phyloP scores from a whole-genome alignment of 2,329 filamentous ascomycete genomes.

The Trichoderma arundinaceum region DNA sequence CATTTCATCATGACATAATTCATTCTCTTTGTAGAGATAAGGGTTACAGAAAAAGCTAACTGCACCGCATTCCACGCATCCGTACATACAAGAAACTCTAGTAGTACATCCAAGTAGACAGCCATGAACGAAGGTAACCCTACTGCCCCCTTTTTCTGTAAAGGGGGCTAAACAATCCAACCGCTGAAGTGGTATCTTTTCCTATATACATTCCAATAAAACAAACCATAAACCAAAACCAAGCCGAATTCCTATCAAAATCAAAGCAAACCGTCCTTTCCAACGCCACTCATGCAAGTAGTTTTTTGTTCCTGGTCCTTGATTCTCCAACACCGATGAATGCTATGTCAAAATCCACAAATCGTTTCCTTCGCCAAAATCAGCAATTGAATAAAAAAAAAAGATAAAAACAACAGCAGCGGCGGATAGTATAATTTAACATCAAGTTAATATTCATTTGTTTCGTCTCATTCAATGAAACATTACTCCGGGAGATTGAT shows the following conservation, averaged over 20 bases:
- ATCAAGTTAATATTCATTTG: not conserved
- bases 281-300: constrained; percentile 31
- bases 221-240: constrained; percentile 9
- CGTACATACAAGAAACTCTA: constrained; percentile 16
- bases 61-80: constrained; percentile 3
- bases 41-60: not conserved
- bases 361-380: not conserved
- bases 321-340: constrained; percentile 16
- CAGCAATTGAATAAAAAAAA: not conserved
- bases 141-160: not conserved
- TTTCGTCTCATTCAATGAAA: constrained; percentile 40
- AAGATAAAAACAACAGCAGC: not conserved
- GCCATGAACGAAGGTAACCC: constrained; percentile 1
- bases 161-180: not conserved
- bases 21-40: constrained; percentile 10
- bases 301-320: not conserved
- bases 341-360: constrained; percentile 21
- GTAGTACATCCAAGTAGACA: constrained; percentile 17
- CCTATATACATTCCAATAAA: constrained; percentile 4
- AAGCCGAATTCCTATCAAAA: not conserved
- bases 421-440: not conserved
- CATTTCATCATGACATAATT: constrained; percentile 26
- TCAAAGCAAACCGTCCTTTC: constrained; percentile 4
- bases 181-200: constrained; percentile 29
- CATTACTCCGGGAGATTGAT: constrained; percentile 38